These are phyloP conservation scores for Podila epicladia DNA, from an alignment of 192 early-diverging fungal genomes.

Conservation along the genomic window DNA sequence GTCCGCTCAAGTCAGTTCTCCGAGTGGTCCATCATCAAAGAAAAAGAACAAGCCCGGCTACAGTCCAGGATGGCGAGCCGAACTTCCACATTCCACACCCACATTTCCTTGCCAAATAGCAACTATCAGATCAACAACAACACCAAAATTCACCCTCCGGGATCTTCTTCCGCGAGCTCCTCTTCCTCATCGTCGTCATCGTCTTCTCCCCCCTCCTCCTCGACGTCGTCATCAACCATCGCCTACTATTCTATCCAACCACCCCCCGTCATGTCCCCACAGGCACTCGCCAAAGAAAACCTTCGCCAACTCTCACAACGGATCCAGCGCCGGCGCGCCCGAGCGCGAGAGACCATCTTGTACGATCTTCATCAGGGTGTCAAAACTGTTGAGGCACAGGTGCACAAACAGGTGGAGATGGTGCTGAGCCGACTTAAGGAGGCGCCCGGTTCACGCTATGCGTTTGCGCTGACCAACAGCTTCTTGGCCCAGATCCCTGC, in stretches of 20 bases:
- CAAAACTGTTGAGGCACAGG: constrained; percentile 23
- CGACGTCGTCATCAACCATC: not conserved
- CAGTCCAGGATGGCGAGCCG: not conserved
- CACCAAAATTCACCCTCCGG: too few species aligned
- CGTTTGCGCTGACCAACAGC: constrained; percentile 40
- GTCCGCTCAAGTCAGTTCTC: constrained; percentile 1
- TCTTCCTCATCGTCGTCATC: not conserved
- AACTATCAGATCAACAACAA: not conserved
- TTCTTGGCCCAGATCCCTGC: constrained; percentile 32
- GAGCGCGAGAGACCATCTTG: constrained; percentile 24
- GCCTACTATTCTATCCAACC: not conserved
- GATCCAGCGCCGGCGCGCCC: constrained; percentile 24
- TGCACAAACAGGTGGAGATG: constrained; percentile 39
- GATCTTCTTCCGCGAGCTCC: too few species aligned
- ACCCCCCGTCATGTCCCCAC: not conserved
- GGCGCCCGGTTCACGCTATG: constrained; percentile 23
- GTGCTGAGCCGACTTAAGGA: constrained; percentile 41
- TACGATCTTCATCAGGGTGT: constrained; percentile 41
- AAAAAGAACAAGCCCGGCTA: constrained; percentile 16
- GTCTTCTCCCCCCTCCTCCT: not conserved
- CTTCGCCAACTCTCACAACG: constrained; percentile 9
- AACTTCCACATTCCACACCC: not conserved
- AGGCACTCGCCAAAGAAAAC: constrained; percentile 20
- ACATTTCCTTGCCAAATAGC: not conserved
- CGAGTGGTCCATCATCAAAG: constrained; percentile 9